Base-by-base conservation (phyloP, 108 stramenopile species). In the Cyclostephanos tholiformis region DNA sequence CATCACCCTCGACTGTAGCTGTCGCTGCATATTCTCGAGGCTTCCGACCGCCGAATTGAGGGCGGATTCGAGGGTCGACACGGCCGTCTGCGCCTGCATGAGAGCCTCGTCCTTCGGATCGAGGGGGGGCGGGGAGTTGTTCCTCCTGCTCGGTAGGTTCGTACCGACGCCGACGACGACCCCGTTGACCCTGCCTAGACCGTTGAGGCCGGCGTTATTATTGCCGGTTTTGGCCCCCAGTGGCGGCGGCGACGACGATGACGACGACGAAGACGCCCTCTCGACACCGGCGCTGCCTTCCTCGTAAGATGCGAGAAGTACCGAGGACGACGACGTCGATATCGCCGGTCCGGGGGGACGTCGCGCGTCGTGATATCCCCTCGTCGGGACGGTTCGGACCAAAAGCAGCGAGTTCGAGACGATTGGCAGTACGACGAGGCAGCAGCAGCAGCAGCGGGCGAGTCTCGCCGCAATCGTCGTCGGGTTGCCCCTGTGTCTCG, bases 71-170 rank as follows among this genome's bases (percentile, higher is more conserved):
- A 72, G 79, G 48, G 62, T 69, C 49, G 72, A 68, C 23, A 80
- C 67, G 22, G 71, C 79, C 19, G 65, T 51, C 46, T 80, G 79
- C n/a, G 72, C 79, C 38, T 80, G 71, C 12, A 49, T 29, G 26
- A 80, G 67, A 0, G 79, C 79, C 49, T 80, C 72, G 67, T 72
- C 79, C 68, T 80, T 72, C 32, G 73, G 48, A 38, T 80, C 59
- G 14, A 72, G 71, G n/a, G 71, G 71, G n/a, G 71, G 58, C 67
- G 65, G 57, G 35, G 63, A n/a, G 9, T 50, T 26, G 59, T 72
- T 16, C 44, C 44, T 46, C 44, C 44, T 16, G 14, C 14, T 0
- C 14, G 16, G 14, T 2, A 32, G 32, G 32, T 32, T 32, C 32
- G 32, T 32, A 4, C 32, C 77, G 6, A 32, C 36, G 22, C 61